Base-by-base conservation (phyloP, 2,329 filamentous ascomycete genomes). In the Scedosporium aurantiacum region DNA sequence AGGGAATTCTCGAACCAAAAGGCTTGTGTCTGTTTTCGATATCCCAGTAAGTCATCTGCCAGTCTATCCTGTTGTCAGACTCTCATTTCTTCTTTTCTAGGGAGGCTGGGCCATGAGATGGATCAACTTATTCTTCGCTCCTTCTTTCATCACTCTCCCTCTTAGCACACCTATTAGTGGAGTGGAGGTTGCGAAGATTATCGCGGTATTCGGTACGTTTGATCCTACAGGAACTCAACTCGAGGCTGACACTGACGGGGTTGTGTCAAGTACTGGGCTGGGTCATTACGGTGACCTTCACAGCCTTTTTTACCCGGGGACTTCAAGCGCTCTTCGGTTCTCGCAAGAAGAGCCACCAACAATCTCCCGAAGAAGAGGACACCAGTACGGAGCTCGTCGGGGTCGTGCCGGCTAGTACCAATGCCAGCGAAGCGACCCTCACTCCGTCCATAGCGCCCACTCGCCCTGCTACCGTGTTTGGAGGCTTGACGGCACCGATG, bases 111-210 rank as follows among this genome's bases (percentile, higher is more conserved):
- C 80, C 5, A 72, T 85, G 27, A 76, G 78, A 52, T 85, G 82
- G 75, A 83, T 85, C 66, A 82, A 79, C 62, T 71, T 84, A 58
- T 78, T 83, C 65, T 85, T 85, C 65, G 82, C 79, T 2, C 82
- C 82, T 7, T 79, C 81, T 0, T 86, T 86, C 70, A 76, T 85
- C 6, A 73, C 83, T 28, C 72, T 86, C 0, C 82, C 83, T 5
- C 72, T 86, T 1, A 84, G 81, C 65, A 77, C 81, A 1, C 65
- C 76, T 0, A 81, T 85, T 18, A 76, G 79, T 21, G 76, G 77
- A 1, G 66, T 75, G 0, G 83, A 86, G 66, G 80, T 85, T 12
- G 75, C 76, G 45, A 83, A 84, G 67, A 83, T 85, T 47, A 82
- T 85, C 63, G 79, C 74, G 25, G 79, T 86, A 1, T 85, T 85